Evolutionary conservation across 495 filamentous ascomycete species (phyloP), one percentile per base, ranked within the genome.

Genomic region (Stereocaulon alpinum): DNA sequence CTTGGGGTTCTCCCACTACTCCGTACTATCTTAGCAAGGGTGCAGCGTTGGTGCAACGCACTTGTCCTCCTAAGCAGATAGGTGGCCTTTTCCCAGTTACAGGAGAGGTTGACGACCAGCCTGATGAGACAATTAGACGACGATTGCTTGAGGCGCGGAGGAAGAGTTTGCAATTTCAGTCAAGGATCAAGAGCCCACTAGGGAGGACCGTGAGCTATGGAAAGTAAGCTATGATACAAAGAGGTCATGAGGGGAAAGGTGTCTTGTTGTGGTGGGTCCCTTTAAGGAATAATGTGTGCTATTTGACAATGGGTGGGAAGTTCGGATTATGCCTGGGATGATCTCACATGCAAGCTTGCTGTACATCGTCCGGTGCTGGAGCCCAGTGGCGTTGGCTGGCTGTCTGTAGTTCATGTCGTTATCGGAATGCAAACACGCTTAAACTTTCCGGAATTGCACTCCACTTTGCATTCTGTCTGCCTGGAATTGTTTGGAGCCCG

Each of bases 121-220:
- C 67, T 32, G 64, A 74, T 58, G 63, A 76, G 48, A 73, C 79
- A 27, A 71, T 91, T 15, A 74, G 84, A 60, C 76, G 82, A 71
- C 78, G 84, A 49, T 70, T 95, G 58, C 80, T 89, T 74, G 80
- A 84, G 41, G 88, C 87, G 0, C 74, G 88, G 52, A 76, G 90
- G 44, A 91, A 91, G 80, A 95, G 86, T 66, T 68, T 89, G 72
- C 87, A 90, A 63, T 91, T 83, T 72, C 86, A 87, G 45, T 89
- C 88, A 6, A 83, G 84, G 67, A 72, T 91, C 50, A 84, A 80
- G 12, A 95, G 90, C 69, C 89, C 87, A 3, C 73, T 95, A 60
- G 77, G 80, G 17, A 79, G 72, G 66, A 63, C 61, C 2, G 66
- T 68, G 17, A 68, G 66, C 59, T 68, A 63, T 51, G 66, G 65